Evolutionary conservation across 2,329 filamentous ascomycete species (phyloP).

Genomic region (Aureobasidium lini): DNA sequence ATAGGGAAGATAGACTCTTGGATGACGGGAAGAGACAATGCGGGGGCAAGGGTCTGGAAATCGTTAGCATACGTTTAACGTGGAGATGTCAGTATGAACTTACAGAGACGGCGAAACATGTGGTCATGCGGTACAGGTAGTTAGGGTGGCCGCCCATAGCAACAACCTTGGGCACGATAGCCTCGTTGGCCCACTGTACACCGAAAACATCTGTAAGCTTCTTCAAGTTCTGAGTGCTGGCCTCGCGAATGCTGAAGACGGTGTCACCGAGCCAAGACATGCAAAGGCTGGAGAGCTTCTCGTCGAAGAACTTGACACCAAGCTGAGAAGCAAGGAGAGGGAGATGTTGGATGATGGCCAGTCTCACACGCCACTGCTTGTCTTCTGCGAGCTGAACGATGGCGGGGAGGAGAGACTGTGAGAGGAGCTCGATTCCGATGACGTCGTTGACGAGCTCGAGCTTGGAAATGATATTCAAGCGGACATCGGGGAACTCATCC

Average conservation of each 20-base stretch:
- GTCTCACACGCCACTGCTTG: conserved; percentile 96
- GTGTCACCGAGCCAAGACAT: conserved; percentile 99
- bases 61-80: neutral
- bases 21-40: conserved; percentile 89
- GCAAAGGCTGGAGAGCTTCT: conserved; percentile 89
- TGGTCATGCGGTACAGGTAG: conserved; percentile 99
- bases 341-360: conserved; percentile 99
- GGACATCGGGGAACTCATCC: conserved; percentile 96
- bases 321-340: conserved; percentile 91
- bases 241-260: conserved; percentile 96
- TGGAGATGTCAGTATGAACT: conserved; percentile 33
- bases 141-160: conserved; percentile 97
- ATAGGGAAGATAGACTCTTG: conserved; percentile 90
- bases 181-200: conserved; percentile 92
- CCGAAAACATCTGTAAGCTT: conserved; percentile 98
- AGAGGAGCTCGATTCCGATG: conserved; percentile 94
- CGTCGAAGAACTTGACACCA: conserved; percentile 95
- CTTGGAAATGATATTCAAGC: conserved; percentile 99
- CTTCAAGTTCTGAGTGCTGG: conserved; percentile 93
- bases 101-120: conserved; percentile 98
- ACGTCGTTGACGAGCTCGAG: conserved; percentile 97
- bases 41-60: conserved; percentile 77
- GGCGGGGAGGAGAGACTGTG: conserved; percentile 90
- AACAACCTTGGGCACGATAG: conserved; percentile 97
- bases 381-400: conserved; percentile 97